phyloP scores from a whole-genome alignment of 805 yeast genomes.

The Candida peoriensis region DNA sequence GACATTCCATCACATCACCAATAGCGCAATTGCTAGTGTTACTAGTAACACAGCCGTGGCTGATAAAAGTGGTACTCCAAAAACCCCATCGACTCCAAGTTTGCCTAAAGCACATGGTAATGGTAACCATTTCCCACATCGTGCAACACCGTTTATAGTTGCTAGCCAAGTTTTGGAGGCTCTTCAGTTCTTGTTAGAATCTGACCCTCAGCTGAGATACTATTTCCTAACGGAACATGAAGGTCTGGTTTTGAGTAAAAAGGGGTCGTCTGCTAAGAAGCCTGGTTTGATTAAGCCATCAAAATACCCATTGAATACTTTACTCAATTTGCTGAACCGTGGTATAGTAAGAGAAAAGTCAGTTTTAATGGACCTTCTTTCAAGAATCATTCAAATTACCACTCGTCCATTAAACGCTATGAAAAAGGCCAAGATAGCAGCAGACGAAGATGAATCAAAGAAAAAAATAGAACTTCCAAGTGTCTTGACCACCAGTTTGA shows the following conservation, averaged over 20 bases:
- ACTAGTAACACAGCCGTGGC: slow-evolving; percentile 6
- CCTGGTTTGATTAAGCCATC: slow-evolving; percentile 33
- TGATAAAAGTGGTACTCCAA: slow-evolving; percentile 13
- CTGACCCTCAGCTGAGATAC: slow-evolving; percentile 61
- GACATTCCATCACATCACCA: slow-evolving; percentile 53
- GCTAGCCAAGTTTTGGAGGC: slow-evolving; percentile 78
- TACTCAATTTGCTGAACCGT: slow-evolving; percentile 59
- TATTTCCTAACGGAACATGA: slow-evolving; percentile 81
- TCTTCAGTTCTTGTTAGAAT: slow-evolving; percentile 62
- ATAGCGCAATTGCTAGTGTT: too few relatives aligned
- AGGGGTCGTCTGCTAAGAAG: slow-evolving; percentile 29
- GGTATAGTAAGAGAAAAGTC: slow-evolving; percentile 66
- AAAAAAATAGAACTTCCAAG: slow-evolving; percentile 45
- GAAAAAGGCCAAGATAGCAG: slow-evolving; percentile 34
- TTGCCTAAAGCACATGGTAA: slow-evolving; percentile 46
- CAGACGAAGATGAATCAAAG: slow-evolving; percentile 8
- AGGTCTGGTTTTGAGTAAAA: slow-evolving; percentile 31
- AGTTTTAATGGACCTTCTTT: slow-evolving; percentile 68
- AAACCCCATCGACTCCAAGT: slow-evolving; percentile 16
- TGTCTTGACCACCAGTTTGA: slow-evolving; percentile 58
- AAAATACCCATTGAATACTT: slow-evolving; percentile 68
- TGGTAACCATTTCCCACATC: slow-evolving; percentile 45
- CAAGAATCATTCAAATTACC: slow-evolving; percentile 70
- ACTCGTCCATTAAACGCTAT: slow-evolving; percentile 66
- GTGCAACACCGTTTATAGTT: slow-evolving; percentile 62